Evolutionary conservation across 75 land plant species (phyloP), one percentile per base, ranked within the genome.

Genomic region (Pinus albicaulis): DNA sequence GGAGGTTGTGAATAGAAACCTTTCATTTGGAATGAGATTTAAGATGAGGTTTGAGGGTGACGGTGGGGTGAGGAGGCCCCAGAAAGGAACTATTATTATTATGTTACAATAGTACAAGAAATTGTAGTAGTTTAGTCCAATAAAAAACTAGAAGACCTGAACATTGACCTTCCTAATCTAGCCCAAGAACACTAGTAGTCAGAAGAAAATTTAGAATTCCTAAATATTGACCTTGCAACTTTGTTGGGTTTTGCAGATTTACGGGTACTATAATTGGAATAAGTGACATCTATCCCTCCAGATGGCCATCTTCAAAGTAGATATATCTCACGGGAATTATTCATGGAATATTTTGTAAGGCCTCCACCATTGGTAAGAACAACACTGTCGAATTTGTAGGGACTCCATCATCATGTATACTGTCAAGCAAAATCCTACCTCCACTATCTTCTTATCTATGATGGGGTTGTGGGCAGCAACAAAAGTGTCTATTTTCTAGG

Each of bases 41-140:
- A 91, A 89, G 82, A 93, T 91, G 95, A 82, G 83, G 83, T 93
- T 93, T 76, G 93, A 89, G n/a, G n/a, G n/a, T n/a, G n/a, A n/a
- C n/a, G n/a, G n/a, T n/a, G n/a, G 74, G 92, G 93, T 60, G 95
- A 93, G 41, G 95, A 93, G 73, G 86, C 92, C 66, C 92, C 89
- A 72, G 93, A 93, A 80, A 80, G 90, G 76, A 87, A 91, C n/a
- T n/a, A n/a, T n/a, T 93, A 86, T 12, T 55, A 17, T 34, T 20
- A 60, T 24, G 6, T 76, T 56, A 56, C 19, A 66, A 1, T 60
- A 60, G 20, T 31, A 48, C 1, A 73, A 77, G 5, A 77, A 7
- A 0, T 56, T 41, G 24, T 78, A 74, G 62, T 84, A 81, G 57
- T 74, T 72, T 76, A 34, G 72, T 77, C 25, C 81, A 6, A 38